A percentile compares a stretch with the other conserved stretches of the same genome.
Evolutionary conservation across 495 filamentous ascomycete species (phyloP).

Genomic region (Podospora fimiseda): DNA sequence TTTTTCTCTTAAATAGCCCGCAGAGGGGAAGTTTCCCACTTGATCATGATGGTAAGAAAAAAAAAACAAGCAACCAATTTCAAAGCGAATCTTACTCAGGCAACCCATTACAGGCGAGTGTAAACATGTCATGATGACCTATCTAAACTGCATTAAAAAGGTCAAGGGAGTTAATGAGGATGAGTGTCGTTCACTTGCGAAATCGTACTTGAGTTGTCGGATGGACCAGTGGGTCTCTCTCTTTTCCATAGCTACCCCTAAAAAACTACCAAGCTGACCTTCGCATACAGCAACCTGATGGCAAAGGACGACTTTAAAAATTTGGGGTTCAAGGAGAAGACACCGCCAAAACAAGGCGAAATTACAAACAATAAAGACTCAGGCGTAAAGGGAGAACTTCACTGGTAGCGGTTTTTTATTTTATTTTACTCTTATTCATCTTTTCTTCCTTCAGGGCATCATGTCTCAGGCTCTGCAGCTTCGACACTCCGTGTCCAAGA

Average conservation of each 20-base stretch:
- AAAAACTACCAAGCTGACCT: neutral
- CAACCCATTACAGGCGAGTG: conserved; percentile 66
- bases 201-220: conserved; percentile 79
- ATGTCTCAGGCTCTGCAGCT: too few relatives aligned
- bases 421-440: neutral
- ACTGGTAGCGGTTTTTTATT: conserved; percentile 25
- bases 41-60: conserved; percentile 75
- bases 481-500: conserved; percentile 7
- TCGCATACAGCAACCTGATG: conserved; percentile 78
- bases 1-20: conserved; percentile 47
- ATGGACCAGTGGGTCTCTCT: conserved; percentile 71
- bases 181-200: conserved; percentile 77
- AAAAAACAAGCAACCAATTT: neutral
- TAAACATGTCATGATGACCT: conserved; percentile 75
- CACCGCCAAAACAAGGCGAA: conserved; percentile 8
- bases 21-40: conserved; percentile 95
- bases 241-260: neutral
- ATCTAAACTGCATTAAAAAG: conserved; percentile 77
- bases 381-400: conserved; percentile 40
- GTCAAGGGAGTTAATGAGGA: conserved; percentile 76
- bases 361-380: conserved; percentile 16
- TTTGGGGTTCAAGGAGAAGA: conserved; percentile 57
- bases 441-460: too few relatives aligned
- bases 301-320: conserved; percentile 90
- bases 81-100: conserved; percentile 8